A percentile compares a stretch with the other conserved stretches of the same genome.
These are phyloP conservation scores for Psilocybe sp. DNA, from an alignment of 768 basidiomycete species.

Conservation along the genomic window DNA sequence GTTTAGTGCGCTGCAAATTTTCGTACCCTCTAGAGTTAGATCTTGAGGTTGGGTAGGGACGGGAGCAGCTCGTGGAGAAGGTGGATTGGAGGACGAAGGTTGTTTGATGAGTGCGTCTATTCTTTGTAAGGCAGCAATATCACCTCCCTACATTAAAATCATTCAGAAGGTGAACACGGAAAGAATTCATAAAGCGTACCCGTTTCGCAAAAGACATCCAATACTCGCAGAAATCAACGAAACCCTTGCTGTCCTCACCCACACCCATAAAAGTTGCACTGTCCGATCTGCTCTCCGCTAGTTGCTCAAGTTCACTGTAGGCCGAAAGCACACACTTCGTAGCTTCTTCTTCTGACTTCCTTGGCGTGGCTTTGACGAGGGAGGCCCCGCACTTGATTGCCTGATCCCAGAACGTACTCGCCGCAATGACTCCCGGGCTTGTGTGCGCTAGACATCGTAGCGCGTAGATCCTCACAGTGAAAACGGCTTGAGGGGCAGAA, in stretches of 20 bases:
- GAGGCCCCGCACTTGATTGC: slow-evolving; percentile 44
- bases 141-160: slow-evolving; percentile 36
- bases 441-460: slow-evolving; percentile 45
- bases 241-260: slow-evolving; percentile 40
- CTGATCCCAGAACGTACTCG: slow-evolving; percentile 72
- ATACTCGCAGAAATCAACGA: slow-evolving; percentile 65
- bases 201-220: slow-evolving; percentile 68
- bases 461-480: slow-evolving; percentile 40
- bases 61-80: not conserved
- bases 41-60: not conserved
- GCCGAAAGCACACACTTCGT: slow-evolving; percentile 36
- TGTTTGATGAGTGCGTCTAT: slow-evolving; percentile 41
- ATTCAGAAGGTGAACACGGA: not conserved
- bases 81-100: slow-evolving; percentile 14
- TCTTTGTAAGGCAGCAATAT: slow-evolving; percentile 43
- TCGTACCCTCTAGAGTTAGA: slow-evolving; percentile 32
- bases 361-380: slow-evolving; percentile 36
- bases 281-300: slow-evolving; percentile 35
- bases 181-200: slow-evolving; percentile 32
- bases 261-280: slow-evolving; percentile 35
- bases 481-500: slow-evolving; percentile 21
- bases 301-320: slow-evolving; percentile 41
- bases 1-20: slow-evolving; percentile 33
- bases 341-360: slow-evolving; percentile 27
- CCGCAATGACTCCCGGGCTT: slow-evolving; percentile 42